A percentile compares a stretch with the other conserved stretches of the same genome.
Evolutionary conservation across 257 asterid genomes (phyloP).

Genomic region (Salvia splendens): DNA sequence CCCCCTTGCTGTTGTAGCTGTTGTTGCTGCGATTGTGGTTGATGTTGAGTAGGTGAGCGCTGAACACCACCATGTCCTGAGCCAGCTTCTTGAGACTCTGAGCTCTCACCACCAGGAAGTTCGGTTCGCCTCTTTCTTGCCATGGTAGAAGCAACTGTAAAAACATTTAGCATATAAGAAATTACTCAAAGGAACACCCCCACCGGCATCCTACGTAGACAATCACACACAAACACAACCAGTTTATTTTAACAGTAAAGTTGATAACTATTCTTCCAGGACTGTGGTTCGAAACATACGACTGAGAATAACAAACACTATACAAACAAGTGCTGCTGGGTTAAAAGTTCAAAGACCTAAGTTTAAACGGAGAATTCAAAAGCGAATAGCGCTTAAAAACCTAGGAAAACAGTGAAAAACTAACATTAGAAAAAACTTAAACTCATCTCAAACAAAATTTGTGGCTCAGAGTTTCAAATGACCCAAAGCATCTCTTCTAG

Average conservation of each 20-base stretch:
- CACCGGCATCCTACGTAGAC: neutral
- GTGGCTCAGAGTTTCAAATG: neutral
- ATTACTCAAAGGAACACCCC: neutral
- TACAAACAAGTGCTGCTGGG: neutral
- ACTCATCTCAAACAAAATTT: neutral
- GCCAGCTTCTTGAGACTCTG: constrained; percentile 51
- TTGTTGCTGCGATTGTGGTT: constrained; percentile 37
- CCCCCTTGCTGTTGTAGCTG: constrained; percentile 51
- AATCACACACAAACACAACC: constrained; percentile 11
- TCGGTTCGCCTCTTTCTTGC: constrained; percentile 79
- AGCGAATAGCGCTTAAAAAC: neutral
- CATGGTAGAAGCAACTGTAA: constrained; percentile 47
- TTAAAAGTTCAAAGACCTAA: neutral
- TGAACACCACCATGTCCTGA: constrained; percentile 57
- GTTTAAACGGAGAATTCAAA: neutral
- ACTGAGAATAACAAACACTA: neutral
- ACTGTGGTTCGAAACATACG: neutral
- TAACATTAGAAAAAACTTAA: neutral
- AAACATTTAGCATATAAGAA: constrained; percentile 1
- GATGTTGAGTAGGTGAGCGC: constrained; percentile 52
- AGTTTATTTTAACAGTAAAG: neutral
- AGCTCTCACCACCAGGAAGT: constrained; percentile 64
- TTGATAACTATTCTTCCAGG: neutral
- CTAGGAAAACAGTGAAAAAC: neutral
- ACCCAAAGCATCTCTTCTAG: neutral